Conservation (phyloP, 371 early-diverging fungal species). For the Fennellomyces sp. region DNA sequence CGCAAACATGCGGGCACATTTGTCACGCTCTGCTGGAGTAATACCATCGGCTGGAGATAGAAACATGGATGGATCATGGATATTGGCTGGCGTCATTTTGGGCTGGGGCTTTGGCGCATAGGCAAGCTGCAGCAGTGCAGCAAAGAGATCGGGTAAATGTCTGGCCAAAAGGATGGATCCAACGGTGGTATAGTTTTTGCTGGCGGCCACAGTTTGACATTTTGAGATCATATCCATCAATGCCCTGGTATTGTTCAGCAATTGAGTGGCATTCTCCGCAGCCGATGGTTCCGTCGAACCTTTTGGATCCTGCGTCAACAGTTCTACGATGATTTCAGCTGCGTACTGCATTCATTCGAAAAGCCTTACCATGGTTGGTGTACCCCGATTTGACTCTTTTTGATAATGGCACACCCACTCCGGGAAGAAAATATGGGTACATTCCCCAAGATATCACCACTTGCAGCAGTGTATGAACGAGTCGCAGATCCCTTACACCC, state of each 20-base stretch:
- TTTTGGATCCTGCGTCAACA: slow-evolving; percentile 1
- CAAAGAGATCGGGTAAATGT: slow-evolving; percentile 68
- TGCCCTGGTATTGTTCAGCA: slow-evolving; percentile 11
- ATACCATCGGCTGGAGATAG: slow-evolving; percentile 6
- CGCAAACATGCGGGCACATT: slow-evolving; percentile 48
- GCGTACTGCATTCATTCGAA: neutral
- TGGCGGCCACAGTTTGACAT: slow-evolving; percentile 20
- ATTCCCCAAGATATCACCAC: slow-evolving; percentile 72
- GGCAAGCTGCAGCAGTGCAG: slow-evolving; percentile 67
- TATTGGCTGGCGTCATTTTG: neutral
- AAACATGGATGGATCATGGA: neutral
- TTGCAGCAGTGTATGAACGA: slow-evolving; percentile 68
- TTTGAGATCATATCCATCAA: slow-evolving; percentile 32
- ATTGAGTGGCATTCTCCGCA: neutral
- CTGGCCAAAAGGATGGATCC: slow-evolving; percentile 57
- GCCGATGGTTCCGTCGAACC: neutral
- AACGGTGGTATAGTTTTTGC: slow-evolving; percentile 57
- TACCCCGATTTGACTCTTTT: slow-evolving; percentile 61
- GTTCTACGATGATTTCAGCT: too few species aligned
- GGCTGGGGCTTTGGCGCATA: slow-evolving; percentile 58
- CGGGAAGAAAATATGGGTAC: slow-evolving; percentile 66
- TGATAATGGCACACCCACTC: slow-evolving; percentile 68
- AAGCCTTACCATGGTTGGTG: slow-evolving; percentile 42
- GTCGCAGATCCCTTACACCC: slow-evolving; percentile 65
- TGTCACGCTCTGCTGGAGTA: slow-evolving; percentile 43